Conservation (phyloP, 495 filamentous ascomycete species). For the Penicillium silybi region DNA sequence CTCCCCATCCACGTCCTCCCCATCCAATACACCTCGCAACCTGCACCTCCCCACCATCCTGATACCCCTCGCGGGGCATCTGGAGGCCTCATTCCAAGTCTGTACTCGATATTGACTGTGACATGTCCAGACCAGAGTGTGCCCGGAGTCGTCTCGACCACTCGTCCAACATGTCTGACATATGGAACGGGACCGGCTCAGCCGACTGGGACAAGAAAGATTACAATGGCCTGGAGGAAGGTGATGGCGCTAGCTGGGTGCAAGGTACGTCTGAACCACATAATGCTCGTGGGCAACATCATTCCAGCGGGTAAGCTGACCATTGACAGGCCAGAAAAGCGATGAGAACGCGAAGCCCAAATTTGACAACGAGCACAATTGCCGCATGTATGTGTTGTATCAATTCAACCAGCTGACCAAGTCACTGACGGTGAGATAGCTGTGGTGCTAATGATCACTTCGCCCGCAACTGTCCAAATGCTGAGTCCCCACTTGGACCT, state of each 20-base stretch:
- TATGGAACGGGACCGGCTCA: neutral
- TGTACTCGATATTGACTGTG: neutral
- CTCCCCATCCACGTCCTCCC: neutral
- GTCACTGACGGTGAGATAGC: conserved; percentile 29
- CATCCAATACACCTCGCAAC: too few relatives aligned
- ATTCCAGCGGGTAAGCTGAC: neutral
- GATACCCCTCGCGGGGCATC: neutral
- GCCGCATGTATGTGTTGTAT: conserved; percentile 42
- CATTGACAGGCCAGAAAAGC: neutral
- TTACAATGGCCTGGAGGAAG: neutral
- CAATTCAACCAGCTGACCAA: neutral
- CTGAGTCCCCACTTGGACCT: neutral
- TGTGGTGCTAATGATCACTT: conserved; percentile 53
- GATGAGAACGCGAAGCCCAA: neutral
- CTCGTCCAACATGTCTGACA: neutral
- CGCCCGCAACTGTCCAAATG: conserved; percentile 54
- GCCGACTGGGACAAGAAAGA: neutral
- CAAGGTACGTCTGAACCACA: neutral
- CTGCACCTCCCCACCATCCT: too few relatives aligned
- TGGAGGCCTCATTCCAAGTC: neutral
- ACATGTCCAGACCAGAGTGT: neutral
- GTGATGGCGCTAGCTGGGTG: neutral
- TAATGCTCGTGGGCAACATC: neutral
- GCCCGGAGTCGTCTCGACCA: neutral
- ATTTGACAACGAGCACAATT: conserved; percentile 24